Conservation (phyloP, 1,139 yeast genomes). For the Scheffersomyces illinoinensis region DNA sequence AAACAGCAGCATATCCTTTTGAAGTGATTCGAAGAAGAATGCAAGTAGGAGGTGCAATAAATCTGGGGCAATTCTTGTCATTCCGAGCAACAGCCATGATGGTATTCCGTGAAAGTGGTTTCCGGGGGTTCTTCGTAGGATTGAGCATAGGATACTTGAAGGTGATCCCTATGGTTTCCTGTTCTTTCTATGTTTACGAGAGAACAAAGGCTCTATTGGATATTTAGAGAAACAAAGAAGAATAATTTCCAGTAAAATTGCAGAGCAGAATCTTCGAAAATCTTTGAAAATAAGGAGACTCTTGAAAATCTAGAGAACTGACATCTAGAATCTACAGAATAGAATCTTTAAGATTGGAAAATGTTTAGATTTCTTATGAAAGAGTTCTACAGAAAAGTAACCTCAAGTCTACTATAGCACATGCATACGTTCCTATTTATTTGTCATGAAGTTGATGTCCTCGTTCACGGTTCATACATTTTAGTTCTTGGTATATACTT, state of each 20-base stretch:
- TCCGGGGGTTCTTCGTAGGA: conserved; percentile 89
- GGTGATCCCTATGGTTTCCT: conserved; percentile 96
- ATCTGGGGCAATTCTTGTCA: conserved; percentile 59
- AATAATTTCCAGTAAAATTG: neutral
- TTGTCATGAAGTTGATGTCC: neutral
- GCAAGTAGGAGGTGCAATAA: conserved; percentile 89
- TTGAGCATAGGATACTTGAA: conserved; percentile 92
- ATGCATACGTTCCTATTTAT: neutral
- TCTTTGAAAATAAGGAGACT: too few species aligned
- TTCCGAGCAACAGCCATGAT: conserved; percentile 55
- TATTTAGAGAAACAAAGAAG: conserved; percentile 25
- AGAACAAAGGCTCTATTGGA: conserved; percentile 71
- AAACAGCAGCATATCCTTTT: conserved; percentile 95
- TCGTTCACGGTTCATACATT: neutral
- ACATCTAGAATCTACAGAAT: neutral
- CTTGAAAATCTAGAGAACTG: neutral
- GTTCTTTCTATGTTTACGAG: conserved; percentile 93
- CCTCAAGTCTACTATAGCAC: neutral
- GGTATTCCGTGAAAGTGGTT: conserved; percentile 71
- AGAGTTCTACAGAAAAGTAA: neutral
- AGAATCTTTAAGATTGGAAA: neutral
- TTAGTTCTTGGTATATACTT: neutral
- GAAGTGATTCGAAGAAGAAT: conserved; percentile 92
- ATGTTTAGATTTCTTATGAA: neutral
- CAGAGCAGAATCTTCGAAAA: neutral